phyloP scores from a whole-genome alignment of 495 filamentous ascomycete genomes.

The Articulospora tetracladia region DNA sequence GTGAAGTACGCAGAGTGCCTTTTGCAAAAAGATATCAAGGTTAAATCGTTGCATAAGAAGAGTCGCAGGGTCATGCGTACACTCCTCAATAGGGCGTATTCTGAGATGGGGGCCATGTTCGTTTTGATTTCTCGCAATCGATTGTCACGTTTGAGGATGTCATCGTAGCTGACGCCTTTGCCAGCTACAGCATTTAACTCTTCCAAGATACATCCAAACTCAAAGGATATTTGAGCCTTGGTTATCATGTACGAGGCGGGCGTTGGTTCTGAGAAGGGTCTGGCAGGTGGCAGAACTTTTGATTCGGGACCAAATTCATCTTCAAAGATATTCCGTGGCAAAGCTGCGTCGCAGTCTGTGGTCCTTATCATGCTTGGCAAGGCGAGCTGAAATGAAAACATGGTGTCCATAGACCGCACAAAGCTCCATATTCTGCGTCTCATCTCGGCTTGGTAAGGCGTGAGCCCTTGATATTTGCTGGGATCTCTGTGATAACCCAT shows the following conservation, averaged over 20 bases:
- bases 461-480: slow-evolving; percentile 75
- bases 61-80: slow-evolving; percentile 66
- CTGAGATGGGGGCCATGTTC: slow-evolving; percentile 66
- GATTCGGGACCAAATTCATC: slow-evolving; percentile 85
- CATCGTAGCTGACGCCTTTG: slow-evolving; percentile 66
- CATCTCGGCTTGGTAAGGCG: slow-evolving; percentile 89
- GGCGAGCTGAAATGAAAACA: slow-evolving; percentile 89
- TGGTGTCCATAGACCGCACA: slow-evolving; percentile 73
- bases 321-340: slow-evolving; percentile 89
- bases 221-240: slow-evolving; percentile 46
- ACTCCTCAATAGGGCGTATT: slow-evolving; percentile 66
- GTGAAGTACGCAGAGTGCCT: slow-evolving; percentile 78
- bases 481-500: slow-evolving; percentile 97
- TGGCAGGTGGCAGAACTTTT: slow-evolving; percentile 69
- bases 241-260: slow-evolving; percentile 85
- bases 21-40: slow-evolving; percentile 78
- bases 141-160: slow-evolving; percentile 71
- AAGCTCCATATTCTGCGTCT: slow-evolving; percentile 84
- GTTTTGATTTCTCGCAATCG: slow-evolving; percentile 65
- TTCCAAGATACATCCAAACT: slow-evolving; percentile 49
- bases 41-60: slow-evolving; percentile 80
- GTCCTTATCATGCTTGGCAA: slow-evolving; percentile 85
- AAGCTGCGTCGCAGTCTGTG: slow-evolving; percentile 76
- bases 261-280: slow-evolving; percentile 74
- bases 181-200: slow-evolving; percentile 41